phyloP scores from a whole-genome alignment of 2,329 filamentous ascomycete species.

The Ophiostoma australiae region DNA sequence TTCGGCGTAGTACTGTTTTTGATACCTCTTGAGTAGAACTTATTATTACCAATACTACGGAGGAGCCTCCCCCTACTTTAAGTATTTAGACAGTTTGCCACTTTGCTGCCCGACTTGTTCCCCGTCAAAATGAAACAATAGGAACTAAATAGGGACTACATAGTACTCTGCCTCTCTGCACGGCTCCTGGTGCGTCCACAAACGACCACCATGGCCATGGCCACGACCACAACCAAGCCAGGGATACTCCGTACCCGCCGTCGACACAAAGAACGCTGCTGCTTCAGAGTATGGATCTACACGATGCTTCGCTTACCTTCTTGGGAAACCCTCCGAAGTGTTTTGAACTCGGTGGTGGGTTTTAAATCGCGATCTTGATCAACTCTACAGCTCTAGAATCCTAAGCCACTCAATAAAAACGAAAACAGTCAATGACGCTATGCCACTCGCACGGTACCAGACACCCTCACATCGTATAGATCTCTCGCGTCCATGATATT shows the following conservation, averaged over 20 bases:
- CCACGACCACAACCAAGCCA: neutral
- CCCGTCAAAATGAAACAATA: neutral
- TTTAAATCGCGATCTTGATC: neutral
- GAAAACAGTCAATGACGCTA: neutral
- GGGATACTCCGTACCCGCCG: neutral
- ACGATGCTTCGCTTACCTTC: neutral
- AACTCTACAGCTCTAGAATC: neutral
- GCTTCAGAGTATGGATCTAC: neutral
- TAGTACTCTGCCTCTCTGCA: neutral
- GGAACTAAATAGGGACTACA: neutral
- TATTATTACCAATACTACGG: neutral
- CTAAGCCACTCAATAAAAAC: neutral
- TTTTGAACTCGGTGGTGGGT: neutral
- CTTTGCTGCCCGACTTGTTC: neutral
- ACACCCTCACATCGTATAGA: neutral
- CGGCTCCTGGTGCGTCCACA: neutral
- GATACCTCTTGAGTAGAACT: neutral
- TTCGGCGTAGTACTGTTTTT: neutral
- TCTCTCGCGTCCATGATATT: neutral
- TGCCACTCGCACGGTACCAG: neutral
- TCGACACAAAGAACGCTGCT: neutral
- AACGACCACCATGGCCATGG: neutral
- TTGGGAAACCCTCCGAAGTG: constrained; percentile 8
- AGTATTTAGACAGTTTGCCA: no score
- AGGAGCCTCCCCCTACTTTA: neutral